A percentile compares a stretch with the other conserved stretches of the same genome.
Conservation (phyloP, 2,329 filamentous ascomycete genomes). For the Neopestalotiopsis clavispora region DNA sequence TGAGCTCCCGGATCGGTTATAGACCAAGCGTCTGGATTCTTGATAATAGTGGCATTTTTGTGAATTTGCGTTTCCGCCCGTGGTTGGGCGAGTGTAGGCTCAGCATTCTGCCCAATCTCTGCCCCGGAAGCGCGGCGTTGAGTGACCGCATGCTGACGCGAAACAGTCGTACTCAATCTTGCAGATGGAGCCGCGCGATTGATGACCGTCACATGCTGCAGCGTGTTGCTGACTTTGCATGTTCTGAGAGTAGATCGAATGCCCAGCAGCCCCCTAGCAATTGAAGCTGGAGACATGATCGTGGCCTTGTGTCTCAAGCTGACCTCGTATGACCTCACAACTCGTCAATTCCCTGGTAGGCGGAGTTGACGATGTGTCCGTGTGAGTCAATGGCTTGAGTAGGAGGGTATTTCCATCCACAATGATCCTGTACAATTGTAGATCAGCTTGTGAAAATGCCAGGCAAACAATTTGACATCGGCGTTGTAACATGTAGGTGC, state of each 20-base stretch:
- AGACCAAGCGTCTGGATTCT: constrained; percentile 4
- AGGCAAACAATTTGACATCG: no score
- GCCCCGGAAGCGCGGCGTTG: no score
- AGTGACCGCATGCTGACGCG: neutral
- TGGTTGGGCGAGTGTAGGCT: neutral
- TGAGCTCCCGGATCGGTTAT: neutral
- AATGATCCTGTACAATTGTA: no score
- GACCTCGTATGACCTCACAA: neutral
- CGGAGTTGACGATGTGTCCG: no score
- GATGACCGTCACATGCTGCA: neutral
- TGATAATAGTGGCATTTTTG: neutral
- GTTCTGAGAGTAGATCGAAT: neutral
- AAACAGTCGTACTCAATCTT: neutral
- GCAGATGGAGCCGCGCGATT: neutral
- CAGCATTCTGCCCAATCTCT: no score
- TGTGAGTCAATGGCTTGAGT: neutral
- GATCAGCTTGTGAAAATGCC: no score
- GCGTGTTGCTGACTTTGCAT: neutral
- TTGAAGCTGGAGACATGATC: neutral
- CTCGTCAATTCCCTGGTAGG: no score
- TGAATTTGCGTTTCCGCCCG: neutral
- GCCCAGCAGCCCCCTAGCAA: neutral
- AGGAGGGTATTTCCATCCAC: no score
- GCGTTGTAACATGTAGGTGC: neutral
- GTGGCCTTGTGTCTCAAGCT: neutral